These are phyloP conservation scores for Verticillium klebahnii DNA, from an alignment of 2,329 filamentous ascomycete species.

Conservation along the genomic window DNA sequence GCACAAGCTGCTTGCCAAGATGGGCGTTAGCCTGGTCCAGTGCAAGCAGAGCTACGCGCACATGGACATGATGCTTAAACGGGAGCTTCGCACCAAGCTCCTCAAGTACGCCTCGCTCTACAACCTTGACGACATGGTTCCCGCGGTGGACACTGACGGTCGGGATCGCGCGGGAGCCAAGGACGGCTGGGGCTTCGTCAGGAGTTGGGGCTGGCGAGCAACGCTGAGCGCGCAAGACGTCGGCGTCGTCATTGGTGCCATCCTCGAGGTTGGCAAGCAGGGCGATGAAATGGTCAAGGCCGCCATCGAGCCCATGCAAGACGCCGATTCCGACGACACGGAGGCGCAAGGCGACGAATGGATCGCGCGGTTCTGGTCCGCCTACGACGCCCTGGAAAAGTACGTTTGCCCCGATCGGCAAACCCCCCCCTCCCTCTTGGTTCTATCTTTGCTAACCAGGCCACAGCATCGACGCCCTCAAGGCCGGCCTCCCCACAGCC, in stretches of 20 bases:
- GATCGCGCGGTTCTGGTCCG: constrained; percentile 65
- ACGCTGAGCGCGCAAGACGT: constrained; percentile 92
- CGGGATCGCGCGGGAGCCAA: constrained; percentile 67
- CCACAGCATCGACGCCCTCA: constrained; percentile 69
- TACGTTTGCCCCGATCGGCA: constrained; percentile 30
- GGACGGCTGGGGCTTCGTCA: constrained; percentile 94
- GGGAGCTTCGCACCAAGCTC: constrained; percentile 76
- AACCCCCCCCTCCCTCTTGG: background rate
- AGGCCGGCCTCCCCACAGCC: constrained; percentile 72
- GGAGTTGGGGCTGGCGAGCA: constrained; percentile 96
- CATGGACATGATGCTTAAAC: constrained; percentile 97
- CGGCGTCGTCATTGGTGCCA: constrained; percentile 84
- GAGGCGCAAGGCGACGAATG: constrained; percentile 56
- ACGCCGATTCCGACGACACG: constrained; percentile 44
- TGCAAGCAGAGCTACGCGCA: constrained; percentile 95
- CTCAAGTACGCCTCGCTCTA: constrained; percentile 91
- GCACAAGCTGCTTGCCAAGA: constrained; percentile 93
- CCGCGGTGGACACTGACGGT: constrained; percentile 67
- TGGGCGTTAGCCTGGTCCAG: constrained; percentile 91
- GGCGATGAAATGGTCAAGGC: constrained; percentile 26
- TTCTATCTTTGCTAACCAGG: constrained; percentile 30
- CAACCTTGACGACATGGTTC: constrained; percentile 89
- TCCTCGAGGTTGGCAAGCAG: constrained; percentile 81
- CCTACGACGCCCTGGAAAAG: constrained; percentile 68
- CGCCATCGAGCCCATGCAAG: constrained; percentile 25